These are phyloP conservation scores for Fusarium brevicatenulatum DNA, from an alignment of 2,329 filamentous ascomycete genomes.

Conservation along the genomic window DNA sequence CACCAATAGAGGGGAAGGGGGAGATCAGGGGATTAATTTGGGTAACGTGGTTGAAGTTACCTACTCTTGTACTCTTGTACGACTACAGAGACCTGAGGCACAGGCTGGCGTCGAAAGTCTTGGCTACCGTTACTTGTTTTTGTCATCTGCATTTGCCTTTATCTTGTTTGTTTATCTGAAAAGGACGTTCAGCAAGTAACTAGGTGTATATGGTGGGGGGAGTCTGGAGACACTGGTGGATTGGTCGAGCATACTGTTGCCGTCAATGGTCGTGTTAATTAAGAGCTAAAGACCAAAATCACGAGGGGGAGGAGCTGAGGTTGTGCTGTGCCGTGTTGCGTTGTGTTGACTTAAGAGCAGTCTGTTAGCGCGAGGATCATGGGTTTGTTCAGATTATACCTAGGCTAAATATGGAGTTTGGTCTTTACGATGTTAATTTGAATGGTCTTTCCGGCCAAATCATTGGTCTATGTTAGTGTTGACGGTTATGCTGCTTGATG, in stretches of 20 bases:
- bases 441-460: background rate
- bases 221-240: constrained; percentile 16
- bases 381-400: constrained; percentile 43
- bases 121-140: constrained; percentile 25
- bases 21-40: constrained; percentile 43
- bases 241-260: constrained; percentile 24
- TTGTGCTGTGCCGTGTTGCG: background rate
- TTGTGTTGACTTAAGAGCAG: constrained; percentile 24
- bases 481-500: background rate
- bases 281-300: constrained; percentile 22
- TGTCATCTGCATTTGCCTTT: constrained; percentile 21
- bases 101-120: constrained; percentile 38
- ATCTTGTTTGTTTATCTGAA: constrained; percentile 22
- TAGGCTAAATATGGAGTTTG: constrained; percentile 42
- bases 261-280: constrained; percentile 22
- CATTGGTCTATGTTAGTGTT: background rate
- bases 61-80: constrained; percentile 51
- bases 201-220: constrained; percentile 26
- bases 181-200: constrained; percentile 29
- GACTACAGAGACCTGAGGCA: constrained; percentile 44
- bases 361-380: constrained; percentile 35
- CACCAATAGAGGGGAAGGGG: constrained; percentile 31
- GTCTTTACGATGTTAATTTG: constrained; percentile 23
- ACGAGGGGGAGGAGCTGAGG: background rate
- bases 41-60: constrained; percentile 47